Evolutionary conservation across 2,329 filamentous ascomycete species (phyloP), one percentile per base, ranked within the genome.

Genomic region (Pseudocercospora eumusae): DNA sequence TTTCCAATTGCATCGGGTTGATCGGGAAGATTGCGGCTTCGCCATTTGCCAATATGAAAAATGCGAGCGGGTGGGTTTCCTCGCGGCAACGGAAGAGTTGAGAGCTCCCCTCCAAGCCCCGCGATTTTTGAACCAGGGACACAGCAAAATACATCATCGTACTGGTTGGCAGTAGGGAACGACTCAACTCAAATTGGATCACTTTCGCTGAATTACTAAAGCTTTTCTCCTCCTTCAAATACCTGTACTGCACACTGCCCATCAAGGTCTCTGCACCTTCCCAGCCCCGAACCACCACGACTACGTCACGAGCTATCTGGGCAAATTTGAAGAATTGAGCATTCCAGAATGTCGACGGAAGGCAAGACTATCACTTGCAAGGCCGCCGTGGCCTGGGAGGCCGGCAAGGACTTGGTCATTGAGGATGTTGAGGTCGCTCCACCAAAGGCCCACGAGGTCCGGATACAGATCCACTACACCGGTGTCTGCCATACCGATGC

Each of bases 401-500:
- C 95, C 53, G 93, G 90, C 76, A 91, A 96, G 82, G 88, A 91
- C 70, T 86, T 99, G 68, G 87, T 83, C 72, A 85, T 98, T 70
- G 95, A 99, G 81, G 91, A 96, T 70, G 84, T 99, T 73, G 93
- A 98, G 81, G 95, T 99, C 68, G 86, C 84, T 57, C 90, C 93
- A 66, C 95, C 95, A 63, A 88, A 84, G 79, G 93, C 93, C 65
- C 86, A 96, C 80, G 95, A 99, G 82, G 95, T 99, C 75, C 91
- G 95, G 73, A 96, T 99, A 75, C 82, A 98, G 83, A 91, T 98
- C 77, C 89, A 93, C 84, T 96, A 97, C 83, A 99, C 95, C 58
- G 95, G 95, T 80, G 95, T 99, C 76, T 99, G 95, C 84, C 95
- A 99, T 82, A 99, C 93, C 89, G 92, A 96, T 84, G 92, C 95